phyloP scores from a whole-genome alignment of 169 alveolate genomes.

The Eimeria necatrix region DNA sequence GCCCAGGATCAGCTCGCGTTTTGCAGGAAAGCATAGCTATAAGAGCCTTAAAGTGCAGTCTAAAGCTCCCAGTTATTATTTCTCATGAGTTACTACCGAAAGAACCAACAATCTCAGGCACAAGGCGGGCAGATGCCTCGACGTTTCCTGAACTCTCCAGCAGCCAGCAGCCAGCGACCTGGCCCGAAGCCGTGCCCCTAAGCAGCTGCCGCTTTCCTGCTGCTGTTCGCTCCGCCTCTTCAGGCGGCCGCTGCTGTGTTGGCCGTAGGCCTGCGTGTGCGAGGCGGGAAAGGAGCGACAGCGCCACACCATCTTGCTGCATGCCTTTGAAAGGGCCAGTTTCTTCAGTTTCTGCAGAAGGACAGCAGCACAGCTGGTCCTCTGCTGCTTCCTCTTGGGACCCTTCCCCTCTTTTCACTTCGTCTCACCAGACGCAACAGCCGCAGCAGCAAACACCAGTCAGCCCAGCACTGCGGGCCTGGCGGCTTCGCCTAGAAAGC shows the following conservation, averaged over 20 bases:
- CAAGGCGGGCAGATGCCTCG: not conserved
- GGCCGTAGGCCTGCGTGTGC: no score
- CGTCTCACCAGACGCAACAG: not conserved
- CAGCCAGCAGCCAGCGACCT: no score
- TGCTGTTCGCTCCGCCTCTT: not conserved
- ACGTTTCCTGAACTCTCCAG: not conserved
- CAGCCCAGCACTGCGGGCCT: slow-evolving; percentile 51
- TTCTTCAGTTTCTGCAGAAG: not conserved
- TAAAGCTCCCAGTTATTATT: not conserved
- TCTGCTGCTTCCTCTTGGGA: not conserved
- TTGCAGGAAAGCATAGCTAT: not conserved
- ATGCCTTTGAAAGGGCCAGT: not conserved
- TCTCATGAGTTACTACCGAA: not conserved
- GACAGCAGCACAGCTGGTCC: not conserved
- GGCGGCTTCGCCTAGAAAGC: slow-evolving; percentile 32
- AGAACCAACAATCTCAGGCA: not conserved
- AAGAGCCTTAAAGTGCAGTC: not conserved
- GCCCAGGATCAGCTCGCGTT: not conserved
- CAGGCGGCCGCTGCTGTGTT: no score
- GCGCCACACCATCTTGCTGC: not conserved
- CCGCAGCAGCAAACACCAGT: slow-evolving; percentile 2
- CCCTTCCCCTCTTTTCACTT: not conserved
- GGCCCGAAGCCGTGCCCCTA: no score
- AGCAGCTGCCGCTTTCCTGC: not conserved
- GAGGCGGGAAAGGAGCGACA: not conserved